phyloP scores from a whole-genome alignment of 129 eudicot species.

The Saposhnikovia divaricata region DNA sequence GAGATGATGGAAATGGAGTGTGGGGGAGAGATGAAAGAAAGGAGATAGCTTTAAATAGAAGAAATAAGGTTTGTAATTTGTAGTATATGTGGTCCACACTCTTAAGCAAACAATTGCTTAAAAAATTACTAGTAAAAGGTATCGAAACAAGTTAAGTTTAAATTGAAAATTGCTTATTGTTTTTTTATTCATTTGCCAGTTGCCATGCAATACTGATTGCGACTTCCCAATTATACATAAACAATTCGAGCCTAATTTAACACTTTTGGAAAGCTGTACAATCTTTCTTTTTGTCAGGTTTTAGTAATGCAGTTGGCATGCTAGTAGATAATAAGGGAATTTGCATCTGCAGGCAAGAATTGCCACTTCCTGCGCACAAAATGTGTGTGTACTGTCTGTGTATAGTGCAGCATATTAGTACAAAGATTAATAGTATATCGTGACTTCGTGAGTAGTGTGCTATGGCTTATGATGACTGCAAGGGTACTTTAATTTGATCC shows the following conservation, averaged over 20 bases:
- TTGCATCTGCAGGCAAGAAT: not conserved
- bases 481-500: too few relatives aligned
- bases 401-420: not conserved
- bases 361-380: not conserved
- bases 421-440: not conserved
- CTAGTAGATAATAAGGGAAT: not conserved
- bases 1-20: not conserved
- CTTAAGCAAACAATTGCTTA: not conserved
- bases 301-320: not conserved
- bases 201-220: not conserved
- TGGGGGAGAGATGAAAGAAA: not conserved
- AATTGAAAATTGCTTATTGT: not conserved
- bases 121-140: not conserved
- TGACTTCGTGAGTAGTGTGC: too few relatives aligned
- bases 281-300: not conserved
- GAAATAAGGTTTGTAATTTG: not conserved
- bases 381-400: not conserved
- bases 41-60: not conserved
- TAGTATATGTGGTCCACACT: not conserved
- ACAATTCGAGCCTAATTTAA: not conserved
- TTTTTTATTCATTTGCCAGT: not conserved
- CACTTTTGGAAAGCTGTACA: not conserved
- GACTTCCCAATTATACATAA: not conserved
- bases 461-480: too few relatives aligned
- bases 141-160: not conserved